Conservation (phyloP, 257 asterid species). For the Solanum phureja region DNA sequence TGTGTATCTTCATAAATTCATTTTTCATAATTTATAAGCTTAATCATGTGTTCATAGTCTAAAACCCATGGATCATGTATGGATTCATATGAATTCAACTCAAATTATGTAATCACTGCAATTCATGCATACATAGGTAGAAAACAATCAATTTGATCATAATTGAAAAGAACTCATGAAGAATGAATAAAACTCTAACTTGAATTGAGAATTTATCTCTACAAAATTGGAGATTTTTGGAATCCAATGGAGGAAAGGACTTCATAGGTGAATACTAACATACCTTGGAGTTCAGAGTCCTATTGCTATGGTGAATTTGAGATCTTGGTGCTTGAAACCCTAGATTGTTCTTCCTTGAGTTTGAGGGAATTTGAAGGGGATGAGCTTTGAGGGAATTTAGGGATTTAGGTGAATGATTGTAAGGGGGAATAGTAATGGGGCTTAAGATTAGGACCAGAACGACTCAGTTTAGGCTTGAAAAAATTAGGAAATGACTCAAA, state of each 20-base stretch:
- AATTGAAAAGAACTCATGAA: not conserved
- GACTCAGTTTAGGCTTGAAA: not conserved
- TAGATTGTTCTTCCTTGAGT: not conserved
- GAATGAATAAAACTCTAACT: not conserved
- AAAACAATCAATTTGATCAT: not conserved
- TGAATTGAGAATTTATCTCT: not conserved
- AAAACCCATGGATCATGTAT: not conserved
- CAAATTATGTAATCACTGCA: not conserved
- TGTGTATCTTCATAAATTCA: not conserved
- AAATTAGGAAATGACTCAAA: no score
- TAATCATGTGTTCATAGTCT: not conserved
- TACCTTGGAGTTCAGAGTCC: not conserved
- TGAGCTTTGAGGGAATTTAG: not conserved
- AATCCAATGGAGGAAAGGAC: not conserved
- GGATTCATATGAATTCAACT: no score
- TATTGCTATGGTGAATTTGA: not conserved
- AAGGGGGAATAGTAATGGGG: not conserved
- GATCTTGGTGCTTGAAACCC: not conserved
- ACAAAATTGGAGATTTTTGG: not conserved
- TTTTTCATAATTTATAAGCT: not conserved
- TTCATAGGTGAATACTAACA: not conserved
- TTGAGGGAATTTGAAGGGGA: not conserved
- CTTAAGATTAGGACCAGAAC: not conserved
- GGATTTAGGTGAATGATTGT: not conserved
- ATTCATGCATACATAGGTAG: not conserved